These are phyloP conservation scores for Trichoderma erinaceum DNA, from an alignment of 495 filamentous ascomycete species.

Conservation along the genomic window DNA sequence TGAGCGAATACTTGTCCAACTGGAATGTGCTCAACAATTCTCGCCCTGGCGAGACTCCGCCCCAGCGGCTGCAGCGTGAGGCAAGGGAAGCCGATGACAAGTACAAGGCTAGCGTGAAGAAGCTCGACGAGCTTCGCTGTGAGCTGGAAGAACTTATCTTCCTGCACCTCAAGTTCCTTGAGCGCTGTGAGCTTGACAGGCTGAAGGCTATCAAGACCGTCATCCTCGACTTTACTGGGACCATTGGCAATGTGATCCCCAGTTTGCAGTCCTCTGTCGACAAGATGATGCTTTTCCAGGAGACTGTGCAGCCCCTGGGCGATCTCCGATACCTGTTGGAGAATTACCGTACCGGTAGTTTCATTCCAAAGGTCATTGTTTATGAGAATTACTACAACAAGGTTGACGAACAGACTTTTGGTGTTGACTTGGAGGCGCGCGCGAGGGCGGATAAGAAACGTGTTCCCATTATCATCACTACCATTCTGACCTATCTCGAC, in stretches of 20 bases:
- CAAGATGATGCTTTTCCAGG: slow-evolving; percentile 98
- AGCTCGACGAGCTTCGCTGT: slow-evolving; percentile 84
- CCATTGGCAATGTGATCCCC: slow-evolving; percentile 96
- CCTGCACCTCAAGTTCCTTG: slow-evolving; percentile 88
- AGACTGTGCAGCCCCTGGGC: slow-evolving; percentile 88
- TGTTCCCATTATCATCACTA: slow-evolving; percentile 87
- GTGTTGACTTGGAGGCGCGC: slow-evolving; percentile 90
- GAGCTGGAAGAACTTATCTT: slow-evolving; percentile 92
- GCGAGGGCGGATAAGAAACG: slow-evolving; percentile 91
- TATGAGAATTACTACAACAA: slow-evolving; percentile 99
- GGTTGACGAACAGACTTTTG: slow-evolving; percentile 95
- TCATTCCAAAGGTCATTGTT: slow-evolving; percentile 80
- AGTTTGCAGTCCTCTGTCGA: slow-evolving; percentile 91
- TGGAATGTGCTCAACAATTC: slow-evolving; percentile 92
- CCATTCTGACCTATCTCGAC: slow-evolving; percentile 88
- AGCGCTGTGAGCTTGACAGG: slow-evolving; percentile 93
- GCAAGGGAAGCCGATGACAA: slow-evolving; percentile 85
- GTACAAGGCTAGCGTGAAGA: slow-evolving; percentile 80
- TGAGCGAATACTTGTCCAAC: slow-evolving; percentile 78
- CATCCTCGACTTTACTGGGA: slow-evolving; percentile 93
- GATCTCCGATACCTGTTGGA: slow-evolving; percentile 95
- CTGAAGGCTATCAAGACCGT: slow-evolving; percentile 98
- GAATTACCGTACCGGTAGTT: slow-evolving; percentile 92
- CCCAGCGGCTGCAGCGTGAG: slow-evolving; percentile 80
- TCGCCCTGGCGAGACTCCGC: slow-evolving; percentile 79